These are phyloP conservation scores for Pelargonium fulgidum DNA, from an alignment of 441 rosid species.

Conservation along the genomic window DNA sequence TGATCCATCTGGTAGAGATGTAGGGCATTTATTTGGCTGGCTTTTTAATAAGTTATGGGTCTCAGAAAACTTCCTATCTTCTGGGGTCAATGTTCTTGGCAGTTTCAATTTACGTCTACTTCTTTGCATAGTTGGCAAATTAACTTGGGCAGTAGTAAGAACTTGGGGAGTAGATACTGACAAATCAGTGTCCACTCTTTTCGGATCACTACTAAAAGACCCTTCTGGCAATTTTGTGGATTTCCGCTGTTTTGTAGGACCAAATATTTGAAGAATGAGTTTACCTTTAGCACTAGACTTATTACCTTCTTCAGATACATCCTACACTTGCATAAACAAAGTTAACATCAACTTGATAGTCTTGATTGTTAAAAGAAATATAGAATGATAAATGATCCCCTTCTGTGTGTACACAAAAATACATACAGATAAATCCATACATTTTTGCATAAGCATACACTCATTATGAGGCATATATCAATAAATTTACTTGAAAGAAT, in stretches of 20 bases:
- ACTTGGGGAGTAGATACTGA: conserved; percentile 34
- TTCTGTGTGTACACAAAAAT: too few relatives aligned
- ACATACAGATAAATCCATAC: not conserved
- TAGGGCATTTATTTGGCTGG: conserved; percentile 25
- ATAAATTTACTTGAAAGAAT: not conserved
- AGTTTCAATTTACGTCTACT: conserved; percentile 62
- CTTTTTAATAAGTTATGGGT: conserved; percentile 27
- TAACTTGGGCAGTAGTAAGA: conserved; percentile 37
- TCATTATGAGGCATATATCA: not conserved
- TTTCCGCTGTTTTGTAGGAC: conserved; percentile 45
- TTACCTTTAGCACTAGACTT: conserved; percentile 37
- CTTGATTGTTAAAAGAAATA: conserved; percentile 14
- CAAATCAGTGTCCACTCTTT: conserved; percentile 29
- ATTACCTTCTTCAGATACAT: conserved; percentile 39
- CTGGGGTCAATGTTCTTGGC: conserved; percentile 35
- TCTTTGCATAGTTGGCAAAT: conserved; percentile 37
- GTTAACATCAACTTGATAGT: conserved; percentile 8
- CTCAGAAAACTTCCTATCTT: conserved; percentile 37
- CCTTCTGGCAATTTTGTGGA: conserved; percentile 33
- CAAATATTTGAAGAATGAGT: conserved; percentile 37
- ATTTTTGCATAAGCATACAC: not conserved
- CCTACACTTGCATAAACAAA: conserved; percentile 33
- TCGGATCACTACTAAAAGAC: conserved; percentile 35
- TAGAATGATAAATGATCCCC: not conserved
- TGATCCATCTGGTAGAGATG: conserved; percentile 30